Conservation (phyloP, 2,329 filamentous ascomycete species). For the Phaeosphaeriaceae sp. region DNA sequence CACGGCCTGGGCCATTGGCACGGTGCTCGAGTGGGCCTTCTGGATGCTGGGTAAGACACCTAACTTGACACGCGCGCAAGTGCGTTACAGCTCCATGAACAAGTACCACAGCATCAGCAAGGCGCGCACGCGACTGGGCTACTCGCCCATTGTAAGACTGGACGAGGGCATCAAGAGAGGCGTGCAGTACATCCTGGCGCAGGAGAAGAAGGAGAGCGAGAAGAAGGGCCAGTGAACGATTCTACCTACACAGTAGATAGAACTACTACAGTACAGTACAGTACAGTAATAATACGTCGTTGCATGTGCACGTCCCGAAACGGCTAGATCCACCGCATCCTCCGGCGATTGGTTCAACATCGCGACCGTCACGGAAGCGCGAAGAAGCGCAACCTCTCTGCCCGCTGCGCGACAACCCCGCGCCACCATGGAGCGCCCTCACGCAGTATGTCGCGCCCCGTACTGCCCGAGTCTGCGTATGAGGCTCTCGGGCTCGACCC, state of each 20-base stretch:
- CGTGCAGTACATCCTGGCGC: conserved; percentile 50
- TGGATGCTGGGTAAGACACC: conserved; percentile 55
- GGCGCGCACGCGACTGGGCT: conserved; percentile 73
- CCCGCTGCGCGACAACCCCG: conserved; percentile 14
- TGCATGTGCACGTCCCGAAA: not conserved
- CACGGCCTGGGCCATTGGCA: conserved; percentile 51
- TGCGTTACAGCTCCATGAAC: conserved; percentile 75
- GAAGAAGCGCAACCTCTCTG: conserved; percentile 3
- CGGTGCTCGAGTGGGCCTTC: conserved; percentile 54
- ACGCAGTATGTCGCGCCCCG: conserved; percentile 40
- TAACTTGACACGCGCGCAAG: conserved; percentile 55
- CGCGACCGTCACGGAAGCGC: not conserved
- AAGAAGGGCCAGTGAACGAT: conserved; percentile 44
- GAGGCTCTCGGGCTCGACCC: conserved; percentile 41
- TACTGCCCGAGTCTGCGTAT: conserved; percentile 47
- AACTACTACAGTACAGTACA: not conserved
- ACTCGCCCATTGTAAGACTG: conserved; percentile 70
- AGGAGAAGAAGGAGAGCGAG: conserved; percentile 37
- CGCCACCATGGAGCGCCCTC: conserved; percentile 33
- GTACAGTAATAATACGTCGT: not conserved
- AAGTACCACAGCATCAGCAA: conserved; percentile 80
- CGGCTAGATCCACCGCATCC: conserved; percentile 2
- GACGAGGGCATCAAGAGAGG: conserved; percentile 66
- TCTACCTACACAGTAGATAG: conserved; percentile 1
- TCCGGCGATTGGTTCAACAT: conserved; percentile 5